A percentile compares a stretch with the other conserved stretches of the same genome.
These are phyloP conservation scores for Myxozyma geophila DNA, from an alignment of 805 yeast species.

Conservation along the genomic window DNA sequence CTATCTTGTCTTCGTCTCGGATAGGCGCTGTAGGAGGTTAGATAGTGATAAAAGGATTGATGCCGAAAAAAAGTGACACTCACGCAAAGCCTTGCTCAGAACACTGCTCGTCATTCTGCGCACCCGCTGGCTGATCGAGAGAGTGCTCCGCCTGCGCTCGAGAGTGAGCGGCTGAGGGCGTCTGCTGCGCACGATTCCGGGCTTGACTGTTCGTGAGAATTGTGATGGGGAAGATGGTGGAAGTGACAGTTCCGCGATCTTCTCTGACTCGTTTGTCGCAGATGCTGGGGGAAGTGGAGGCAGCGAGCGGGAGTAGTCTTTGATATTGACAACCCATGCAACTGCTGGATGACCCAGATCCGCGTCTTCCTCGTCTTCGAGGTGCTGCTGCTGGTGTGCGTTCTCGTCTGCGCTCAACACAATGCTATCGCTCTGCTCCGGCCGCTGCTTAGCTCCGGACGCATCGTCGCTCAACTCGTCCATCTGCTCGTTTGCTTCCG, in stretches of 20 bases:
- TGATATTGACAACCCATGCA: not conserved
- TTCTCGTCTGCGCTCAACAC: no score
- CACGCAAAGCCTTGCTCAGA: constrained; percentile 8
- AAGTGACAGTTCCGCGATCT: no score
- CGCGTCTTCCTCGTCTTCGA: not conserved
- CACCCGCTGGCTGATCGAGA: constrained; percentile 8
- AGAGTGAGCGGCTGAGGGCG: constrained; percentile 26
- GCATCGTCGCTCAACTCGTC: not conserved
- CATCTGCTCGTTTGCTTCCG: no score
- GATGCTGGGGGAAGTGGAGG: not conserved
- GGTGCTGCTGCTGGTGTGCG: not conserved
- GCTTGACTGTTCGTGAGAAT: constrained; percentile 1
- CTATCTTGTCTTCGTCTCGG: constrained; percentile 1
- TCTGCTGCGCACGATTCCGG: constrained; percentile 25
- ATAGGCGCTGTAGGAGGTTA: constrained; percentile 8
- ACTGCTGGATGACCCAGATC: not conserved
- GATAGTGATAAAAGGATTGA: not conserved
- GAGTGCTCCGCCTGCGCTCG: constrained; percentile 5
- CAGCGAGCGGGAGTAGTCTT: not conserved
- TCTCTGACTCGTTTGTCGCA: not conserved
- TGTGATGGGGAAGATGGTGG: not conserved
- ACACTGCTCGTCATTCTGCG: constrained; percentile 14
- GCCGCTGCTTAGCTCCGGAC: not conserved
- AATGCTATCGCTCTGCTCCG: not conserved
- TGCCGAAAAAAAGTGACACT: not conserved